phyloP scores from a whole-genome alignment of 257 asterid species.

The Haberlea rhodopensis region DNA sequence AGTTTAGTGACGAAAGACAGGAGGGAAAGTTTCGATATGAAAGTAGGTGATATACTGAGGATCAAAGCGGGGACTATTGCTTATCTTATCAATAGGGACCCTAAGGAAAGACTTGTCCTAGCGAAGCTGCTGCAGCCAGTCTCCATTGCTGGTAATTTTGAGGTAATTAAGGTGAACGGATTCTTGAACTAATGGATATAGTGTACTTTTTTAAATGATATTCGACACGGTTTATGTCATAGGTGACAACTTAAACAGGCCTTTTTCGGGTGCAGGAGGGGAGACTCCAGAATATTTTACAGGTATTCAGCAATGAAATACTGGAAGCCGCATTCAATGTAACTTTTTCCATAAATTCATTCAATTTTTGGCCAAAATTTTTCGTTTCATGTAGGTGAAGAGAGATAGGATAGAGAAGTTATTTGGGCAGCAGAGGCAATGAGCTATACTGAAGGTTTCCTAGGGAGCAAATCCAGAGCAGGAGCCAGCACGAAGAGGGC shows the following conservation, averaged over 20 bases:
- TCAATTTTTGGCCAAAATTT: not conserved
- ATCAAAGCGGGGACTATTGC: slow-evolving; percentile 49
- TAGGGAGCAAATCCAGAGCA: slow-evolving; percentile 50
- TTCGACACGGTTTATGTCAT: not conserved
- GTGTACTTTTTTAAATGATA: not conserved
- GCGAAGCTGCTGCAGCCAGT: slow-evolving; percentile 53
- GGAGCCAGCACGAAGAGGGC: slow-evolving; percentile 55
- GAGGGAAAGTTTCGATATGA: slow-evolving; percentile 56
- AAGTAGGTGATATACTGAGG: slow-evolving; percentile 53
- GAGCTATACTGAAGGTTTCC: slow-evolving; percentile 50
- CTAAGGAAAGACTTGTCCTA: slow-evolving; percentile 37
- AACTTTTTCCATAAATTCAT: not conserved
- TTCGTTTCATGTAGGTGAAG: slow-evolving; percentile 26
- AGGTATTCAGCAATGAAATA: slow-evolving; percentile 55
- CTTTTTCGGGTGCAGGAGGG: slow-evolving; percentile 60
- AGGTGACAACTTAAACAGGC: slow-evolving; percentile 27
- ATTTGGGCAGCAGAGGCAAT: slow-evolving; percentile 48
- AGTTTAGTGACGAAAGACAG: slow-evolving; percentile 34
- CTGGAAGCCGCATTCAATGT: slow-evolving; percentile 68
- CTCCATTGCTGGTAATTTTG: slow-evolving; percentile 46
- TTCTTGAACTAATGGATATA: not conserved
- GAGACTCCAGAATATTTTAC: slow-evolving; percentile 42
- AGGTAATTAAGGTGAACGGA: slow-evolving; percentile 32
- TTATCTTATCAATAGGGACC: slow-evolving; percentile 53
- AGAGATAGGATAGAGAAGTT: slow-evolving; percentile 40